Evolutionary conservation across 1,284 basidiomycete genomes (phyloP).

Genomic region (Heterobasidion annosum): DNA sequence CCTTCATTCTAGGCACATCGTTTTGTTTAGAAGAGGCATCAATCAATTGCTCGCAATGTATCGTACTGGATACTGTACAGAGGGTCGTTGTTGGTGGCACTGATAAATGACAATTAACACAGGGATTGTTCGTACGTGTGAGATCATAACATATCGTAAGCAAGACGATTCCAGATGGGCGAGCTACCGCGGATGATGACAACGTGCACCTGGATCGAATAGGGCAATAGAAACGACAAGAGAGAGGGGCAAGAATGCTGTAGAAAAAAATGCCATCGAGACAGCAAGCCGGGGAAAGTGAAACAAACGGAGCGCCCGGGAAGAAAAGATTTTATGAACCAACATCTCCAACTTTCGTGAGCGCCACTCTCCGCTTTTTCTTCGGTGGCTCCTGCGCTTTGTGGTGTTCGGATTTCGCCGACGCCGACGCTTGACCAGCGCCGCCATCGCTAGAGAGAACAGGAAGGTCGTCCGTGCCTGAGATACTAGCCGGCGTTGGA

Average conservation of each 20-base stretch:
- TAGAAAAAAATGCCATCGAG: too few species aligned
- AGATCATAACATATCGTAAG: not conserved
- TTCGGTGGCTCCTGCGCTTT: conserved; percentile 43
- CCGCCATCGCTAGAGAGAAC: conserved; percentile 1
- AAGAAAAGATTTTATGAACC: conserved; percentile 21
- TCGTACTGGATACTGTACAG: not conserved
- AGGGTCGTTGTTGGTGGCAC: not conserved
- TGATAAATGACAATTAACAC: conserved; percentile 2
- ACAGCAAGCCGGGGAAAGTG: too few species aligned
- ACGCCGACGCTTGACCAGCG: conserved; percentile 2
- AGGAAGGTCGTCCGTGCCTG: conserved; percentile 21
- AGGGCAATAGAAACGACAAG: not conserved
- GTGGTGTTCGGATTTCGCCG: conserved; percentile 6
- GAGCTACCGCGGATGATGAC: too few species aligned
- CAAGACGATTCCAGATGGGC: not conserved
- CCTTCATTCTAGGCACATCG: not conserved
- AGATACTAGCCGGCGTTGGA: conserved; percentile 41
- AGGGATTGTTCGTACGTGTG: not conserved
- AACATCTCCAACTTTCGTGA: conserved; percentile 66
- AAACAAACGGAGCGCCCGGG: not conserved
- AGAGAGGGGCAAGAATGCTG: too few species aligned
- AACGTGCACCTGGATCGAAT: too few species aligned
- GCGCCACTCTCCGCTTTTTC: conserved; percentile 82
- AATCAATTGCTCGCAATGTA: not conserved
- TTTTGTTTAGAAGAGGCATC: not conserved